phyloP scores from a whole-genome alignment of 805 yeast genomes.

The Suhomyces pyralidae region DNA sequence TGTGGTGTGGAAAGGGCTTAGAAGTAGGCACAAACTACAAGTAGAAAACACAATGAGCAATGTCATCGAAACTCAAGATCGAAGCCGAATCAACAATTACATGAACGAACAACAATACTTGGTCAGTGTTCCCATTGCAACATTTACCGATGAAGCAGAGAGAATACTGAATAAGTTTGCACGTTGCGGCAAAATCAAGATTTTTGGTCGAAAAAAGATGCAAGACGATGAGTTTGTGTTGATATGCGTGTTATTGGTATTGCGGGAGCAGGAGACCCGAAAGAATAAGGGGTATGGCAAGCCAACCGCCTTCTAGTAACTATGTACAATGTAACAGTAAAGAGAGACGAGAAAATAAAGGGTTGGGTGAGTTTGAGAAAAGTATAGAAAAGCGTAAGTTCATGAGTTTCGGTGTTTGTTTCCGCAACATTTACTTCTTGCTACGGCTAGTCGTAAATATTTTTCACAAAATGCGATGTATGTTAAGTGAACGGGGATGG shows the following conservation, averaged over 20 bases:
- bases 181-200: conserved; percentile 21
- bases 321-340: not conserved
- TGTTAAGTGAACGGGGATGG: not conserved
- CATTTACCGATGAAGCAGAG: conserved; percentile 25
- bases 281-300: conserved; percentile 28
- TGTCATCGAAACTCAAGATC: conserved; percentile 21
- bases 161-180: conserved; percentile 18
- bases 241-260: conserved; percentile 22
- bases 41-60: conserved; percentile 15
- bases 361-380: not conserved
- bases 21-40: conserved; percentile 7
- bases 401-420: not conserved
- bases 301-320: not conserved
- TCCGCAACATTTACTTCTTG: not conserved
- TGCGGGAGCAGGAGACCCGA: conserved; percentile 32
- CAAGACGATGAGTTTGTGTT: conserved; percentile 21
- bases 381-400: not conserved
- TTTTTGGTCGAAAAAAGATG: conserved; percentile 12
- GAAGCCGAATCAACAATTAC: conserved; percentile 16
- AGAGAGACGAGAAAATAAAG: not conserved
- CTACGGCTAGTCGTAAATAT: not conserved
- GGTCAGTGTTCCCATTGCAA: conserved; percentile 27
- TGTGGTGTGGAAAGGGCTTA: conserved; percentile 10
- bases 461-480: not conserved
- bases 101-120: conserved; percentile 17